phyloP scores from a whole-genome alignment of 2,329 filamentous ascomycete genomes.

The Ophiobolus disseminans region DNA sequence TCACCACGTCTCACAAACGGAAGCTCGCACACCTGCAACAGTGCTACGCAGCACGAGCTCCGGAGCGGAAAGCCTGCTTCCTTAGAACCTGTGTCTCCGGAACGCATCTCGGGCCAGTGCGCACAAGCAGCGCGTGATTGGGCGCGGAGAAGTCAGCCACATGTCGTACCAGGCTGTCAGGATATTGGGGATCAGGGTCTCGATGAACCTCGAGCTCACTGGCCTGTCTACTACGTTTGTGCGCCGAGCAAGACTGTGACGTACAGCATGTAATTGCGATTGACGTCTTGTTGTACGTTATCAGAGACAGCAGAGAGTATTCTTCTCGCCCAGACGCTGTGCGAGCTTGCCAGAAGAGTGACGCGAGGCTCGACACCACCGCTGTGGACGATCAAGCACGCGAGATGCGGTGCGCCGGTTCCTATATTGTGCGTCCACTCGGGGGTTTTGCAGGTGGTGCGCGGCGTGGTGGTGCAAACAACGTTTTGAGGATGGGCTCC shows the following conservation, averaged over 20 bases:
- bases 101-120: not conserved
- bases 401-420: not conserved
- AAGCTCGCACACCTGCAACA: not conserved
- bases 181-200: too few relatives aligned
- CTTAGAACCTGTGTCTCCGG: not conserved
- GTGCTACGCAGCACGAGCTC: not conserved
- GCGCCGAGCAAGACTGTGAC: too few relatives aligned
- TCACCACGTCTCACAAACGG: not conserved
- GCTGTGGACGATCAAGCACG: not conserved
- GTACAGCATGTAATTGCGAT: too few relatives aligned
- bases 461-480: not conserved
- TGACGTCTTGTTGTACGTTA: too few relatives aligned
- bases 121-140: too few relatives aligned
- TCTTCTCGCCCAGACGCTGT: not conserved
- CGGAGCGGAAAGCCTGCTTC: too few relatives aligned
- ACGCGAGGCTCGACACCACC: not conserved
- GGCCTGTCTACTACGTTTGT: too few relatives aligned
- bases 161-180: too few relatives aligned
- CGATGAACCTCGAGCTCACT: too few relatives aligned
- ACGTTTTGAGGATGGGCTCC: conserved; percentile 3
- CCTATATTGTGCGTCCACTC: not conserved
- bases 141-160: too few relatives aligned
- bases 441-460: conserved; percentile 1
- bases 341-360: too few relatives aligned
- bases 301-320: too few relatives aligned